phyloP scores from a whole-genome alignment of 1,284 basidiomycete genomes.

The Pascua sp. region DNA sequence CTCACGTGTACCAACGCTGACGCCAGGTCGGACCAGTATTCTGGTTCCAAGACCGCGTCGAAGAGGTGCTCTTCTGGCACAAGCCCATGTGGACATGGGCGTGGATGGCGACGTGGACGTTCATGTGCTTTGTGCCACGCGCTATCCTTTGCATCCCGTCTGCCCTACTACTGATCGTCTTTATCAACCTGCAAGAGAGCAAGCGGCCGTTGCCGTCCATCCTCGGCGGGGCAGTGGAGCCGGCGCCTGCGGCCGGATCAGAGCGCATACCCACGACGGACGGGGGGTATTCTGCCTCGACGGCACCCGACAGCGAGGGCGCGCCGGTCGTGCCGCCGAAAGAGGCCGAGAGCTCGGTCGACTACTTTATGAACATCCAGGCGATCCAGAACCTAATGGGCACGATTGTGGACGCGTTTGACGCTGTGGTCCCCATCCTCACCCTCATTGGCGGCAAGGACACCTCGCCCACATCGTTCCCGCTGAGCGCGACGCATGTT shows the following conservation, averaged over 20 bases:
- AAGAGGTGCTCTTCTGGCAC: conserved; percentile 50
- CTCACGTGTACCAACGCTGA: not conserved
- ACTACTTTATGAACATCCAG: conserved; percentile 51
- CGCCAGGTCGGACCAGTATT: conserved; percentile 47
- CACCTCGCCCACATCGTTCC: conserved; percentile 37
- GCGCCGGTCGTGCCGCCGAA: conserved; percentile 39
- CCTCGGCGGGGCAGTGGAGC: conserved; percentile 30
- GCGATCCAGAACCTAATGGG: conserved; percentile 52
- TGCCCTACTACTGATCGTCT: conserved; percentile 35
- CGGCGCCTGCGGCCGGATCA: conserved; percentile 3
- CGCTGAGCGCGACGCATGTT: conserved; percentile 41
- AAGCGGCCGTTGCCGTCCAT: conserved; percentile 29
- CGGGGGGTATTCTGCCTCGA: conserved; percentile 9
- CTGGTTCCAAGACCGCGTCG: conserved; percentile 48
- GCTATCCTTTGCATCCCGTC: conserved; percentile 43
- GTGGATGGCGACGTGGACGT: conserved; percentile 45
- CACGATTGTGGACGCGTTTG: conserved; percentile 17
- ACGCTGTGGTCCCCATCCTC: conserved; percentile 27
- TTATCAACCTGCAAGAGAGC: conserved; percentile 41
- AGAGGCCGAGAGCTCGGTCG: conserved; percentile 44
- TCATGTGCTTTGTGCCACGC: conserved; percentile 49
- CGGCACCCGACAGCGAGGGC: conserved; percentile 19
- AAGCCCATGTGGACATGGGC: conserved; percentile 48
- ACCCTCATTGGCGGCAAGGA: conserved; percentile 16
- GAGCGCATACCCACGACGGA: conserved; percentile 5